phyloP scores from a whole-genome alignment of 1,139 yeast species.

The Casaregolazyma lundiana region DNA sequence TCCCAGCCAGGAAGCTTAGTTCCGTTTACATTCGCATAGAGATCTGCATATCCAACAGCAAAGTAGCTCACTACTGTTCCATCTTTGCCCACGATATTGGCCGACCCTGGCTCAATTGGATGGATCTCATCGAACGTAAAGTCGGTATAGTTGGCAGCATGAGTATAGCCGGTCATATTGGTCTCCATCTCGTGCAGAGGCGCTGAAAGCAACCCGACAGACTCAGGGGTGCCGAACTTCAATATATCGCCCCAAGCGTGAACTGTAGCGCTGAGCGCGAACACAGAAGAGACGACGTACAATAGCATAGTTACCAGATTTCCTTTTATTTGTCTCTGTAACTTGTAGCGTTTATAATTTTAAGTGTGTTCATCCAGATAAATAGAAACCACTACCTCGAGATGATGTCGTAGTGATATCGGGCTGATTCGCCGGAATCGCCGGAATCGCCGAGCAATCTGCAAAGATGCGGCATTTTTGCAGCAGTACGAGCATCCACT shows the following conservation, averaged over 20 bases:
- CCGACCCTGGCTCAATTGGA: conserved; percentile 15
- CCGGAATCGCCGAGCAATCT: not conserved
- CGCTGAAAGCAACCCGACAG: conserved; percentile 13
- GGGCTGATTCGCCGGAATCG: not conserved
- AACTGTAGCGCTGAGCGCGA: not conserved
- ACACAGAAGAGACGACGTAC: not conserved
- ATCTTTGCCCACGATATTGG: conserved; percentile 15
- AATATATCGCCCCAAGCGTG: not conserved
- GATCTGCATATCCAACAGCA: conserved; percentile 16
- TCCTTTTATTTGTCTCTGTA: too few relatives aligned
- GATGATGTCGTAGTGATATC: not conserved
- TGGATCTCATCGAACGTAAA: conserved; percentile 10
- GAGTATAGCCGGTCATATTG: conserved; percentile 12
- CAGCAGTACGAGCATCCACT: too few relatives aligned
- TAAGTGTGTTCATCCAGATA: too few relatives aligned
- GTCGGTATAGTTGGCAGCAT: conserved; percentile 3
- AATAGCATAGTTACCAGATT: not conserved
- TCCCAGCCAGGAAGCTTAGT: conserved; percentile 10
- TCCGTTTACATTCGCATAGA: conserved; percentile 14
- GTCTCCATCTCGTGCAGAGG: conserved; percentile 12
- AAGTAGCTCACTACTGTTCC: conserved; percentile 12
- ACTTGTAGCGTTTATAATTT: too few relatives aligned
- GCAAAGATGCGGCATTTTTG: too few relatives aligned
- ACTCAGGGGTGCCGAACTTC: conserved; percentile 13
- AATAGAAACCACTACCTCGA: too few relatives aligned